Base-by-base conservation (phyloP, 257 asterid species). In the Fraxinus americana region DNA sequence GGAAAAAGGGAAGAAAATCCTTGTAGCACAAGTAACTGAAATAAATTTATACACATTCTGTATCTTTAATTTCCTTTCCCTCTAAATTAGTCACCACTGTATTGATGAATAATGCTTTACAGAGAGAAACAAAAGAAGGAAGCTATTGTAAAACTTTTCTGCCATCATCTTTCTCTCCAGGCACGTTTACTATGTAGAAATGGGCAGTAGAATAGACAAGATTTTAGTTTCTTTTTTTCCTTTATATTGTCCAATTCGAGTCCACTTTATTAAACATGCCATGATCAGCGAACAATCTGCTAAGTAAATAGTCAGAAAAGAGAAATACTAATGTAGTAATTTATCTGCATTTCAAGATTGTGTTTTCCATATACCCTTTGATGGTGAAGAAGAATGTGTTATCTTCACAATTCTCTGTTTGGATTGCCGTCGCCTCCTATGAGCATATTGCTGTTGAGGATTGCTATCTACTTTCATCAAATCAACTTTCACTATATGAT, bases 401-500 rank as follows among this genome's bases (percentile, higher is more conserved):
- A 91, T 85, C 87, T 89, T 90, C 4, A 94, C 86, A 19, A 91
- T 87, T 72, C 83, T 89, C 74, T 80, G 88, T 67, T 83, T 86
- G 4, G 87, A 70, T 75, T 79, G 88, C 75, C 77, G 66, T 54
- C 75, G 19, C 78, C 79, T 85, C 80, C 73, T 83, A 74, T 83
- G 81, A 71, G 32, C 72, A 71, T 69, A 57, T 57, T n/a, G 78
- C 71, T 86, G 77, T 34, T 80, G 88, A 9, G 87, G 7, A 45
- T 25, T 59, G 34, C 69, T 80, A 30, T 82, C 82, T 72, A 65
- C 83, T 82, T 87, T 94, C 57, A 88, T 83, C 90, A 93, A 63
- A 71, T 94, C 97, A 70, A 87, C 98, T 78, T 89, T 95, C 86
- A 95, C 99, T 59, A 95, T 91, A 80, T 95, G 99, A 76, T 95